phyloP scores from a whole-genome alignment of 805 yeast genomes.

The Barnettozyma populi region DNA sequence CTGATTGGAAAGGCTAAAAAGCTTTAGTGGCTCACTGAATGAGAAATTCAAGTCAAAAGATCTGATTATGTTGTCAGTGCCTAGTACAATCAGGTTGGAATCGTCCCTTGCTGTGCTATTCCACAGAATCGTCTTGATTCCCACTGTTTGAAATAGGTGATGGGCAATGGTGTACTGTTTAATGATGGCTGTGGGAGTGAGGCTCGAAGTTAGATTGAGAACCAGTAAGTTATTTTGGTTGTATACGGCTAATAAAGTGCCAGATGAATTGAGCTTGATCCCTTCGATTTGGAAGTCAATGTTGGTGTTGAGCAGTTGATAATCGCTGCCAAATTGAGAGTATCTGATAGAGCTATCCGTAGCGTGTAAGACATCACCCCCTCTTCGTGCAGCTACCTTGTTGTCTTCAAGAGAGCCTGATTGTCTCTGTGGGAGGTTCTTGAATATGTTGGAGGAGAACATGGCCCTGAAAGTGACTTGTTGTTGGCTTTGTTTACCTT shows the following conservation, averaged over 20 bases:
- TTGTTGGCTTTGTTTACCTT: slow-evolving; percentile 5
- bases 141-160: slow-evolving; percentile 22
- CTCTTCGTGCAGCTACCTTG: slow-evolving; percentile 14
- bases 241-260: slow-evolving; percentile 38
- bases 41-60: slow-evolving; percentile 33
- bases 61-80: slow-evolving; percentile 28
- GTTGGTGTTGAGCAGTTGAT: slow-evolving; percentile 10
- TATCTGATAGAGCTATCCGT: slow-evolving; percentile 16
- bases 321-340: slow-evolving; percentile 7
- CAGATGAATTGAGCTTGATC: slow-evolving; percentile 35
- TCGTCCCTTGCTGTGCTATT: slow-evolving; percentile 38
- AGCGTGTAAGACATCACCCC: slow-evolving; percentile 19
- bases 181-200: neutral
- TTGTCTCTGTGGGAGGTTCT: neutral
- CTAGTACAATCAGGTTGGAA: slow-evolving; percentile 39
- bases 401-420: slow-evolving; percentile 10
- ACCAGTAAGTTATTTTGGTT: slow-evolving; percentile 29
- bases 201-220: slow-evolving; percentile 16
- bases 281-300: slow-evolving; percentile 30
- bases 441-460: slow-evolving; percentile 3
- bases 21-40: slow-evolving; percentile 21
- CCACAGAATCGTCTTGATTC: slow-evolving; percentile 38
- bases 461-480: neutral
- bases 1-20: slow-evolving; percentile 16
- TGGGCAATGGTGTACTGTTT: slow-evolving; percentile 27